Conservation (phyloP, 164 flowering plant species). For the Magnolia sinica region DNA sequence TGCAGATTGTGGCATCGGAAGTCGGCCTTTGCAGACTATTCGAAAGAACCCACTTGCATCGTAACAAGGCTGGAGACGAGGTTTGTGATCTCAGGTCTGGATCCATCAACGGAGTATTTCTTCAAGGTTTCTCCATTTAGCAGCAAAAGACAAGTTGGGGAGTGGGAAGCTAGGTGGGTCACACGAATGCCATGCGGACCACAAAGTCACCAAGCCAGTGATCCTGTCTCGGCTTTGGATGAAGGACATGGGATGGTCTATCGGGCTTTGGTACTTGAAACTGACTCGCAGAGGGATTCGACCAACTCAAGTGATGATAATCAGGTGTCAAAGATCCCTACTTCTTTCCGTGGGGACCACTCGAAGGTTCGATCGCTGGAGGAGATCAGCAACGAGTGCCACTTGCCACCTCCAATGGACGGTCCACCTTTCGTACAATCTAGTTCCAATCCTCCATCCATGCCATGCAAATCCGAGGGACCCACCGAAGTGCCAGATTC, state of each 20-base stretch:
- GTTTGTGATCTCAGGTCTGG: constrained; percentile 36
- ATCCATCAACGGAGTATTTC: constrained; percentile 46
- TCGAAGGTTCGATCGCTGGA: constrained; percentile 19
- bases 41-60: constrained; percentile 41
- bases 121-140: constrained; percentile 45
- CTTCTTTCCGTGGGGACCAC: constrained; percentile 8
- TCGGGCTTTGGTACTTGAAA: constrained; percentile 2
- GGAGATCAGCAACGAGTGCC: constrained; percentile 18
- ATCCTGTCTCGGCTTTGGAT: constrained; percentile 11
- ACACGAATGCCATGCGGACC: constrained; percentile 29
- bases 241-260: constrained; percentile 18
- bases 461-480: constrained; percentile 34
- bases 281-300: constrained; percentile 28
- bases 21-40: constrained; percentile 31
- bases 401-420: neutral
- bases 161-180: constrained; percentile 46
- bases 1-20: constrained; percentile 54
- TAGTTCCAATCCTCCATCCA: constrained; percentile 27
- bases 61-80: constrained; percentile 37
- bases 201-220: neutral
- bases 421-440: constrained; percentile 1
- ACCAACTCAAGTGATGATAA: constrained; percentile 19
- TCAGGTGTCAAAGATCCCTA: constrained; percentile 8
- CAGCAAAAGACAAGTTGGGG: constrained; percentile 27
- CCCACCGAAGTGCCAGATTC: constrained; percentile 7